These are phyloP conservation scores for Arthrinium puccinioides DNA, from an alignment of 2,329 filamentous ascomycete genomes.

Conservation along the genomic window DNA sequence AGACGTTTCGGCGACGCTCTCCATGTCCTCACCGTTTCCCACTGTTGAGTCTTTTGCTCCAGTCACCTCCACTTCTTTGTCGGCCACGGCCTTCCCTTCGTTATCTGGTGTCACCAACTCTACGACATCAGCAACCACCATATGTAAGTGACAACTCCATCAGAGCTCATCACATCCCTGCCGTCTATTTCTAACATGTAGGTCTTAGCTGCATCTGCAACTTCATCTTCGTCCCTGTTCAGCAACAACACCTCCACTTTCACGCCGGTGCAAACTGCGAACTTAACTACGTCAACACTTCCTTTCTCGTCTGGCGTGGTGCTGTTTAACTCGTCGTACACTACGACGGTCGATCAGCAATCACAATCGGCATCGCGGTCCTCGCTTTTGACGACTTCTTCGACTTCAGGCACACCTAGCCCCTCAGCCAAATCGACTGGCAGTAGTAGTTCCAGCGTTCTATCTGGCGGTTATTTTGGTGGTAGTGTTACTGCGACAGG, in stretches of 20 bases:
- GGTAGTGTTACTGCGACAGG: slow-evolving; percentile 14
- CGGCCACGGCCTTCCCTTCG: slow-evolving; percentile 4
- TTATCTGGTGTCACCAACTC: slow-evolving; percentile 4
- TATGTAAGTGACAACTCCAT: too few relatives aligned
- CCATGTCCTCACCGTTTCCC: slow-evolving; percentile 8
- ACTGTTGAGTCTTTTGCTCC: slow-evolving; percentile 7
- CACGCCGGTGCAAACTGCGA: slow-evolving; percentile 3
- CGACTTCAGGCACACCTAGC: too few relatives aligned
- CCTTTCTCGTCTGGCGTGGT: slow-evolving; percentile 8
- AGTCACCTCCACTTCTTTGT: slow-evolving; percentile 7
- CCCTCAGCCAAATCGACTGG: too few relatives aligned
- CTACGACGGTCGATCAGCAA: slow-evolving; percentile 7
- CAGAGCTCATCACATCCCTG: background rate
- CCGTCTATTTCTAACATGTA: background rate
- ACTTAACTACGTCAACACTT: slow-evolving; percentile 8
- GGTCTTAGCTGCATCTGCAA: background rate
- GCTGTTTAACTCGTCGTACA: slow-evolving; percentile 7
- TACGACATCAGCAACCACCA: slow-evolving; percentile 1
- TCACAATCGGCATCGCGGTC: slow-evolving; percentile 4
- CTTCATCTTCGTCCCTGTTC: slow-evolving; percentile 3
- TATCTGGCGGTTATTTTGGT: slow-evolving; percentile 9
- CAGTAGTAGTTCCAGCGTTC: slow-evolving; percentile 9
- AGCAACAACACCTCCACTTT: slow-evolving; percentile 5
- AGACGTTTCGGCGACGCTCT: slow-evolving; percentile 4
- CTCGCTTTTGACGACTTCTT: background rate